These are phyloP conservation scores for Dipteronia sinensis DNA, from an alignment of 345 rosid species.

Conservation along the genomic window DNA sequence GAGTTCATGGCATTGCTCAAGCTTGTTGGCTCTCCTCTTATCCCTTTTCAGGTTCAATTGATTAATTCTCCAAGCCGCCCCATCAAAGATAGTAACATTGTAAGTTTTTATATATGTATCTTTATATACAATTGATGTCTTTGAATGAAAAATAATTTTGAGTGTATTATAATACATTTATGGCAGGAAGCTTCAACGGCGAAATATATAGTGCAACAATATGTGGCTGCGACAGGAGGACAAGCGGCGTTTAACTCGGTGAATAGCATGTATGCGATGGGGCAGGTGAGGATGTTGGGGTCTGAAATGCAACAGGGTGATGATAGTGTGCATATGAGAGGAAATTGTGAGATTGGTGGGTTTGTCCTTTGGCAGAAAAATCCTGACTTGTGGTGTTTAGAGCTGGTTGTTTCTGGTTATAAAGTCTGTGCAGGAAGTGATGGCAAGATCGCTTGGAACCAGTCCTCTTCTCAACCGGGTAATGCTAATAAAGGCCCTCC, in stretches of 20 bases:
- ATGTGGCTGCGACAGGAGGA: slow-evolving; percentile 85
- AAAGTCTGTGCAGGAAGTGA: slow-evolving; percentile 91
- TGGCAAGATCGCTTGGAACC: slow-evolving; percentile 92
- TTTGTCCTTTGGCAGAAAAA: slow-evolving; percentile 93
- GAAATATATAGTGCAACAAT: slow-evolving; percentile 83
- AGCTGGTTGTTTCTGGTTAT: slow-evolving; percentile 80
- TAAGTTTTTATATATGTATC: slow-evolving; percentile 32
- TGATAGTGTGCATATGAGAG: slow-evolving; percentile 46
- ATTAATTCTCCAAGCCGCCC: slow-evolving; percentile 47
- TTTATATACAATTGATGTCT: not conserved
- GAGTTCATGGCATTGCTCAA: slow-evolving; percentile 93
- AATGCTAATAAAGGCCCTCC: slow-evolving; percentile 84
- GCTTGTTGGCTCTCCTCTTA: slow-evolving; percentile 87
- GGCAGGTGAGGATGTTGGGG: slow-evolving; percentile 82
- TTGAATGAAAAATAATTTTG: not conserved
- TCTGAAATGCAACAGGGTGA: slow-evolving; percentile 72
- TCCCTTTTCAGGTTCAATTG: slow-evolving; percentile 71
- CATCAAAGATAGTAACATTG: slow-evolving; percentile 59
- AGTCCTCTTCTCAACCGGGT: slow-evolving; percentile 79
- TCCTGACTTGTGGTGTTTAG: slow-evolving; percentile 86
- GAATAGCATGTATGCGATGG: slow-evolving; percentile 84
- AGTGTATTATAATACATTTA: not conserved
- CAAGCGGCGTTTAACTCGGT: slow-evolving; percentile 54
- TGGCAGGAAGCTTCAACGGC: slow-evolving; percentile 82
- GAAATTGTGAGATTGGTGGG: slow-evolving; percentile 75